Conservation (phyloP, 495 filamentous ascomycete genomes). For the Penicillium manginii region DNA sequence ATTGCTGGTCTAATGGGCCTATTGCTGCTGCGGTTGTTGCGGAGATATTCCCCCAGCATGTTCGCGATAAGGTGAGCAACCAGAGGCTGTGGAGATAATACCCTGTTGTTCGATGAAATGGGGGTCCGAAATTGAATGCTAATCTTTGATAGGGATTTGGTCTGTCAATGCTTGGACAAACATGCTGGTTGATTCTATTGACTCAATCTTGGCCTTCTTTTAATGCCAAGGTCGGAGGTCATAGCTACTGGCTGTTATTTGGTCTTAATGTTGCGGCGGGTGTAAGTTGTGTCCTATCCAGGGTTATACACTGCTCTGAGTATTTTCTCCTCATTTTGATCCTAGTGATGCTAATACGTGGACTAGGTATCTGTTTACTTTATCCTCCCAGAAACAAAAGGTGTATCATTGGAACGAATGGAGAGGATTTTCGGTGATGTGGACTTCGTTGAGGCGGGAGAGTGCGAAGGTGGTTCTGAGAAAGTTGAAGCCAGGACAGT, state of each 20-base stretch:
- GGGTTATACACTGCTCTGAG: no score
- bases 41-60: constrained; percentile 44
- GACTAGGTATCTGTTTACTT: constrained; percentile 38
- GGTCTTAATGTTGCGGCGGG: constrained; percentile 38
- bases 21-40: constrained; percentile 34
- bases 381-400: constrained; percentile 34
- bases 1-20: constrained; percentile 45
- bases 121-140: background rate
- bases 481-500: constrained; percentile 24
- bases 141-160: constrained; percentile 25
- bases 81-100: no score
- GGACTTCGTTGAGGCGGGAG: constrained; percentile 39
- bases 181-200: constrained; percentile 35
- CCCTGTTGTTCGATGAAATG: background rate
- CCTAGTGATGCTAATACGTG: background rate
- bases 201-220: constrained; percentile 43
- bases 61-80: constrained; percentile 39
- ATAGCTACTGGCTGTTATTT: constrained; percentile 41
- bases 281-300: constrained; percentile 24
- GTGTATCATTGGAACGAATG: constrained; percentile 39
- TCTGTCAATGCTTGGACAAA: constrained; percentile 39
- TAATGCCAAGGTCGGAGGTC: constrained; percentile 34
- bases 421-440: constrained; percentile 40
- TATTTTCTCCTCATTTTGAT: no score
- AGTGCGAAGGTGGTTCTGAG: constrained; percentile 26